Evolutionary conservation across 2,329 filamentous ascomycete species (phyloP).

Genomic region (Moelleriella libera): DNA sequence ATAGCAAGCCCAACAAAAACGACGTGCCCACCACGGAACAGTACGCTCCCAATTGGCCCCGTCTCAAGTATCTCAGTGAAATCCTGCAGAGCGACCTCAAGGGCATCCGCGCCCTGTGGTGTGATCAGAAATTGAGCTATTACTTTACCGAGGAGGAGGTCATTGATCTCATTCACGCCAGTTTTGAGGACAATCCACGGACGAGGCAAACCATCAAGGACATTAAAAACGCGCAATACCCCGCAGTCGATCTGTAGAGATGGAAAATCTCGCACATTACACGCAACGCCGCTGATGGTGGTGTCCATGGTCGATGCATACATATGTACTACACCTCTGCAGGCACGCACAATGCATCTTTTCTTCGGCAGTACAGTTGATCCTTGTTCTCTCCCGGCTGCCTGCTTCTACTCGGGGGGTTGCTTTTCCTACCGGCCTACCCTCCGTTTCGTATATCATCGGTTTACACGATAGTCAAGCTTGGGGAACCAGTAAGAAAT

Average conservation of each 20-base stretch:
- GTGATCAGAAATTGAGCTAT: constrained; percentile 49
- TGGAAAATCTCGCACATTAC: not conserved
- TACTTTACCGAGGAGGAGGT: constrained; percentile 49
- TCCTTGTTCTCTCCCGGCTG: too few relatives aligned
- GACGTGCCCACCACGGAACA: constrained; percentile 42
- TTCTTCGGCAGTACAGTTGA: too few relatives aligned
- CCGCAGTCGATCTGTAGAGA: constrained; percentile 9
- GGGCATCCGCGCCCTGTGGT: constrained; percentile 49
- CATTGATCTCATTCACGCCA: constrained; percentile 45
- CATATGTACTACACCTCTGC: too few relatives aligned
- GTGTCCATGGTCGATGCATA: not conserved
- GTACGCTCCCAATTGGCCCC: constrained; percentile 47
- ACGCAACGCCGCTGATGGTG: too few relatives aligned
- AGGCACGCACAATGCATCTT: too few relatives aligned
- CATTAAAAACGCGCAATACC: constrained; percentile 37
- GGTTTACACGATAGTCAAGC: too few relatives aligned
- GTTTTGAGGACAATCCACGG: constrained; percentile 48
- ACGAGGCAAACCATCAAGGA: constrained; percentile 44
- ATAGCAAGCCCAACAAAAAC: constrained; percentile 13
- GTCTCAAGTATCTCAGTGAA: constrained; percentile 49
- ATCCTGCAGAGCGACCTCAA: constrained; percentile 52
- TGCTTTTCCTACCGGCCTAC: too few relatives aligned
- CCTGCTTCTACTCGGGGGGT: too few relatives aligned
- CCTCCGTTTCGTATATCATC: too few relatives aligned
- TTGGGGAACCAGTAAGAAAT: too few relatives aligned